Percentiles rank a stretch among this genome's conserved stretches.
Conservation (phyloP, 2,329 filamentous ascomycete genomes). For the Xylariaceae sp. region DNA sequence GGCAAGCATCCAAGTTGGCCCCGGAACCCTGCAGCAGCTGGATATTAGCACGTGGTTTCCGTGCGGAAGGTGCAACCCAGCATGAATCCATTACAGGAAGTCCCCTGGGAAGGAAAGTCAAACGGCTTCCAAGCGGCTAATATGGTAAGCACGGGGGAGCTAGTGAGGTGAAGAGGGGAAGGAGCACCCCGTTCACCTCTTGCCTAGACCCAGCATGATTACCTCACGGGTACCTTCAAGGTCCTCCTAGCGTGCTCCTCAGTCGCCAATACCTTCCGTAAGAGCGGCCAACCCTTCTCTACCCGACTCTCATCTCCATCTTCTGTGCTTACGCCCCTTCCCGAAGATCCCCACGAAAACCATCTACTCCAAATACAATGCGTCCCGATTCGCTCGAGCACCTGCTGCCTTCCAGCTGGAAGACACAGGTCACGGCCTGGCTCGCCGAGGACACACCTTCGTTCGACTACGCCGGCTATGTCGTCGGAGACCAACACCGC, state of each 20-base stretch:
- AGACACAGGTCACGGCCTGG: constrained; percentile 74
- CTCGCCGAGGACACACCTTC: constrained; percentile 94
- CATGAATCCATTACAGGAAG: no score
- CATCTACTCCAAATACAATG: constrained; percentile 17
- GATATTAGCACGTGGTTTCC: no score
- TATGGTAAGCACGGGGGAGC: no score
- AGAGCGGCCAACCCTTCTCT: background rate
- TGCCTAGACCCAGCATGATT: no score
- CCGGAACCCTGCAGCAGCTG: no score
- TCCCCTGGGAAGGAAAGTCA: no score
- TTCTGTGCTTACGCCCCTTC: background rate
- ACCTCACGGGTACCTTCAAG: background rate
- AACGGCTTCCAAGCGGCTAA: no score
- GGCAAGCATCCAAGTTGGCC: no score
- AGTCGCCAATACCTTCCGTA: background rate
- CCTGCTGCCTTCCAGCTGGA: constrained; percentile 81
- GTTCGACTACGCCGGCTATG: constrained; percentile 95
- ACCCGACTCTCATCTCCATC: background rate
- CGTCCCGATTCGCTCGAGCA: constrained; percentile 47
- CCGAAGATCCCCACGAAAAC: background rate
- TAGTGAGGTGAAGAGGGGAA: no score
- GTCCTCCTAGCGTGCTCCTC: background rate
- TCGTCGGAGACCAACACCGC: constrained; percentile 68
- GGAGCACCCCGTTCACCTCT: no score
- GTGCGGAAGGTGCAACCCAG: no score